Base-by-base conservation (phyloP, 306 rosid species). In the Rubus idaeus region DNA sequence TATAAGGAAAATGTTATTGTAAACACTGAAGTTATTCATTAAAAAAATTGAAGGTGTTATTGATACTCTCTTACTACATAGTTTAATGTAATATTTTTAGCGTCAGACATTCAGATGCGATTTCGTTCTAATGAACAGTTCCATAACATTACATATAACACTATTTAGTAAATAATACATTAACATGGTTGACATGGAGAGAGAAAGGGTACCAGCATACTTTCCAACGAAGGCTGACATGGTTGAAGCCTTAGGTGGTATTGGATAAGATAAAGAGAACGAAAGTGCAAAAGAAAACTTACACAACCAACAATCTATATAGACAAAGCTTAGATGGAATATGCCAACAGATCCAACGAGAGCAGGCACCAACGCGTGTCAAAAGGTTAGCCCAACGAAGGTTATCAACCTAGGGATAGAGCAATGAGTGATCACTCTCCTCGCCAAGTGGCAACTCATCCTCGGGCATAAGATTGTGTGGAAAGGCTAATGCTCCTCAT, bases 161-260 rank as follows among this genome's bases (percentile, higher is more conserved):
- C 0, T 0, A 11, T 60, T 3, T 56, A 3, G 0, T 3, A 8
- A 30, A 30, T 30, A 30, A 30, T 30, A 30, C 35, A 30, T 30
- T 30, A 30, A 30, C 45, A 64, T 16, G 70, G 26, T 65, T 40
- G 70, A 17, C 70, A 75, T 58, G 57, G 79, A 9, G 73, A 5
- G 57, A 74, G 44, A n/a, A n/a, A 53, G 3, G 62, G 10, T 80
- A 89, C 98, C 98, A 79, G 98, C 93, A 71, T 93, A 90, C 83
- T 93, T 93, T 73, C 98, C 98, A 72, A 89, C 91, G 79, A 93
- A 93, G 91, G 96, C 98, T 71, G 98, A 90, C 98, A 93, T 93
- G 82, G 82, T 78, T 85, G 55, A 66, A 70, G 83, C 75, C 82
- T 71, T 21, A 77, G 75, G 71, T 11, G 58, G 11, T 61, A 57